Percentiles rank a stretch among this genome's conserved stretches.
These are phyloP conservation scores for Copromyces sp. DNA, from an alignment of 495 filamentous ascomycete genomes.

Conservation along the genomic window DNA sequence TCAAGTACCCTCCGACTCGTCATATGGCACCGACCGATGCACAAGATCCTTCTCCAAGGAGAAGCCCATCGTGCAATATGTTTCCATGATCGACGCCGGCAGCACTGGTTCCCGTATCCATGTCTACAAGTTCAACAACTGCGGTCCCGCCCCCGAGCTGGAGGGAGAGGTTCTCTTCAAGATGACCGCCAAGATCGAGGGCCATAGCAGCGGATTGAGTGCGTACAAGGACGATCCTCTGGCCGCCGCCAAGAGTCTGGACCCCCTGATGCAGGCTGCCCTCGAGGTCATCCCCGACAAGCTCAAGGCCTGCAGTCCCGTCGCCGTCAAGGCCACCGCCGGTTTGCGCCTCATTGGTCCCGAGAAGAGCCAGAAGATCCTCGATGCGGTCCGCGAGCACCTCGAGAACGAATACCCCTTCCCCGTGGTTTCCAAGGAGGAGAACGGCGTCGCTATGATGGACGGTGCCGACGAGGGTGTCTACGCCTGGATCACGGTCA, in stretches of 20 bases:
- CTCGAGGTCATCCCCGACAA: conserved; percentile 74
- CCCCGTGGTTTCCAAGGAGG: conserved; percentile 75
- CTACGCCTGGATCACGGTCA: conserved; percentile 99
- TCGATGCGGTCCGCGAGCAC: conserved; percentile 72
- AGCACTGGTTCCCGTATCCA: conserved; percentile 97
- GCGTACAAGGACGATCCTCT: conserved; percentile 76
- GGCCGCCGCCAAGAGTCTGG: conserved; percentile 80
- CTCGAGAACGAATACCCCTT: conserved; percentile 90
- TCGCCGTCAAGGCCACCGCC: conserved; percentile 95
- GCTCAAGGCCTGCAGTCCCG: conserved; percentile 75
- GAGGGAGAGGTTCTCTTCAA: conserved; percentile 78
- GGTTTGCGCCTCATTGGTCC: conserved; percentile 74
- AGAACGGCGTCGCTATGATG: conserved; percentile 89
- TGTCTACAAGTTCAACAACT: conserved; percentile 98
- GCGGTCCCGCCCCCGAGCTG: conserved; percentile 86
- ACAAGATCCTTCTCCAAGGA: conserved; percentile 67
- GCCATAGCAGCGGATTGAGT: conserved; percentile 71
- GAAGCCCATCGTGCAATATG: conserved; percentile 94
- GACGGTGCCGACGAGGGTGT: conserved; percentile 91
- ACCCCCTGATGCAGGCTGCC: conserved; percentile 76
- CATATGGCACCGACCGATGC: conserved; percentile 60
- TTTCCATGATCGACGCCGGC: conserved; percentile 95
- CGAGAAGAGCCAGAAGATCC: conserved; percentile 73
- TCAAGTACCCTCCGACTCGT: conserved; percentile 47
- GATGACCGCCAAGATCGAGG: conserved; percentile 66